Base-by-base conservation (phyloP, 768 basidiomycete species). In the Nidularia pulvinata region DNA sequence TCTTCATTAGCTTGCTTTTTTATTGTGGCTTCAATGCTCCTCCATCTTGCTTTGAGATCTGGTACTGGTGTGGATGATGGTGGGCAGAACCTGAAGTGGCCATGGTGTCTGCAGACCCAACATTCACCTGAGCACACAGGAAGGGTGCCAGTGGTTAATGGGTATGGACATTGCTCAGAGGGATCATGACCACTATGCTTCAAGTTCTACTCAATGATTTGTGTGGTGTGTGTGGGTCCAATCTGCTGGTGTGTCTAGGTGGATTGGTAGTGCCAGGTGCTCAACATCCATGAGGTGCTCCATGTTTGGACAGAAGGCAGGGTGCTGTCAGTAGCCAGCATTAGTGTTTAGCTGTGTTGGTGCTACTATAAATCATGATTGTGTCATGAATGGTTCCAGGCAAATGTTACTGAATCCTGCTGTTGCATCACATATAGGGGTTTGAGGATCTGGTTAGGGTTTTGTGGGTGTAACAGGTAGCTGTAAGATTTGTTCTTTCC, bases 141-240 rank as follows among this genome's bases (percentile, higher is more conserved):
- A 14, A 39, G 34, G 4, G 64, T 61, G 4, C 67, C 65, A 0
- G 64, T 64, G 0, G 46, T 54, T 0, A 69, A 59, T 6, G 67
- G 64, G 48, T 58, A 61, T 3, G 61, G 64, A 2, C 56, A 53
- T 4, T 51, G 10, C 43, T 57, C 59, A 34, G 50, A 55, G 6
- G 54, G 54, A 2, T 39, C 6, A 32, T 11, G 37, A 0, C 43
- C 49, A 1, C 33, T 30, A 37, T 55, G 33, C 9, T 33, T 46
- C 6, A 43, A 42, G 7, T 39, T 33, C 49, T 55, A 65, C 0
- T 35, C 48, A 5, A 56, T 44, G 10, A 63, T n/a, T 34, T 61
- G 52, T 1, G 44, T 48, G 1, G 49, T 39, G 33, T 64, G 62
- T 10, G 55, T 44, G n/a, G 6, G 53, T 44, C 6, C 36, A 42